Evolutionary conservation across 257 asterid species (phyloP).

Genomic region (Eustoma russellianum): DNA sequence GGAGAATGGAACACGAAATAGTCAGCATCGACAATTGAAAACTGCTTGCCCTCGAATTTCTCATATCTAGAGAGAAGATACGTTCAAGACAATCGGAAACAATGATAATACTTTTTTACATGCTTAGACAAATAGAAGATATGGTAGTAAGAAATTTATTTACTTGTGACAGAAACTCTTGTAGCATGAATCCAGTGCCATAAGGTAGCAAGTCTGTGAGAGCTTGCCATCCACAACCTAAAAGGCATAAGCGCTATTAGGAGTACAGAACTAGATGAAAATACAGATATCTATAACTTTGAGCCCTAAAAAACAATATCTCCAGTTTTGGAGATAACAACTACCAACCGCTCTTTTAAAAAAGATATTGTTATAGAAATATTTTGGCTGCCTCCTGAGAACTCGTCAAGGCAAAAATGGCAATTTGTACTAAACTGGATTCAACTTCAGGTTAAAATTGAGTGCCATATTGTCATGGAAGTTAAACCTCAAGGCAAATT

Average conservation of each 20-base stretch:
- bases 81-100: conserved; percentile 12
- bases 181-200: conserved; percentile 95
- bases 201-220: conserved; percentile 92
- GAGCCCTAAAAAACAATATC: no score
- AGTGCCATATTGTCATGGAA: no score
- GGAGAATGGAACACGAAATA: conserved; percentile 93
- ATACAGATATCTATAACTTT: no score
- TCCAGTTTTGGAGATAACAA: no score
- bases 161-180: conserved; percentile 64
- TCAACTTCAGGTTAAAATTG: no score
- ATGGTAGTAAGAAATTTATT: conserved; percentile 8
- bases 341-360: no score
- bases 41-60: conserved; percentile 69
- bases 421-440: no score
- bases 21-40: conserved; percentile 69
- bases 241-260: conserved; percentile 4
- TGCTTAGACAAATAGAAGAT: neutral
- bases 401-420: no score
- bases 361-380: no score
- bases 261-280: no score
- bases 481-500: no score
- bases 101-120: neutral
- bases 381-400: no score
- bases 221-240: conserved; percentile 98
- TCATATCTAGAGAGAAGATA: conserved; percentile 39